Conservation (phyloP, 208 protist species). For the Borovskyia barvae region DNA sequence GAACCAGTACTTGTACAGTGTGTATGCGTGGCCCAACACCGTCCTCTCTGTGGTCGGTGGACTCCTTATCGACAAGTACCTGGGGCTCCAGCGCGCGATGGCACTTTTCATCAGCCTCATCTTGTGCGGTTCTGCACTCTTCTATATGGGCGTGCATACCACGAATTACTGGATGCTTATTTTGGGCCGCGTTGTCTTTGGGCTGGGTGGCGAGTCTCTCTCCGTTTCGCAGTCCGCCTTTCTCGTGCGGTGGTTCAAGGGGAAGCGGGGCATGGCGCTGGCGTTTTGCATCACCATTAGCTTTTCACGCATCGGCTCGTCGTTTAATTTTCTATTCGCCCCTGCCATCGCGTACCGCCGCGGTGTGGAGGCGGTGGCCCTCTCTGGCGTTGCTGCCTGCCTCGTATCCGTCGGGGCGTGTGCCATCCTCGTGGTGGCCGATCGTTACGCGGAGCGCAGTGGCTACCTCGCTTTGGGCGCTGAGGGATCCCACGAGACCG, state of each 20-base stretch:
- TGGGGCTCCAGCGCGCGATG: slow-evolving; percentile 75
- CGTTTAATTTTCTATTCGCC: slow-evolving; percentile 91
- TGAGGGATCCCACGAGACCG: slow-evolving; percentile 43
- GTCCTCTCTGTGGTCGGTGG: slow-evolving; percentile 83
- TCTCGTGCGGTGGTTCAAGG: slow-evolving; percentile 91
- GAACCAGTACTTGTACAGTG: slow-evolving; percentile 90
- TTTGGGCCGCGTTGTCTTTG: slow-evolving; percentile 81
- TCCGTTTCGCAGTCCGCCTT: slow-evolving; percentile 89
- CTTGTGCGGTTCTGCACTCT: slow-evolving; percentile 59
- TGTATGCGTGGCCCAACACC: slow-evolving; percentile 93
- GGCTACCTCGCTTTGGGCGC: slow-evolving; percentile 44
- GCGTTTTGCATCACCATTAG: slow-evolving; percentile 92
- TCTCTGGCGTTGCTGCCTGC: slow-evolving; percentile 66
- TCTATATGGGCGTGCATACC: slow-evolving; percentile 67
- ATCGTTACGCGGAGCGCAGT: slow-evolving; percentile 68
- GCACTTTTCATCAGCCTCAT: slow-evolving; percentile 81
- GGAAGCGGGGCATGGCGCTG: slow-evolving; percentile 78
- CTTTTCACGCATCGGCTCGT: slow-evolving; percentile 86
- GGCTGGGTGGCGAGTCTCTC: slow-evolving; percentile 89
- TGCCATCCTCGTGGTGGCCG: slow-evolving; percentile 47
- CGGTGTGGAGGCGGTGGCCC: slow-evolving; percentile 57
- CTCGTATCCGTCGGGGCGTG: slow-evolving; percentile 64
- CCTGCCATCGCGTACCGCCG: slow-evolving; percentile 60
- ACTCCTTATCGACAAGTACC: slow-evolving; percentile 86
- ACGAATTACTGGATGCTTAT: slow-evolving; percentile 72